These are phyloP conservation scores for Talaromyces liani DNA, from an alignment of 495 filamentous ascomycete species.

Conservation along the genomic window DNA sequence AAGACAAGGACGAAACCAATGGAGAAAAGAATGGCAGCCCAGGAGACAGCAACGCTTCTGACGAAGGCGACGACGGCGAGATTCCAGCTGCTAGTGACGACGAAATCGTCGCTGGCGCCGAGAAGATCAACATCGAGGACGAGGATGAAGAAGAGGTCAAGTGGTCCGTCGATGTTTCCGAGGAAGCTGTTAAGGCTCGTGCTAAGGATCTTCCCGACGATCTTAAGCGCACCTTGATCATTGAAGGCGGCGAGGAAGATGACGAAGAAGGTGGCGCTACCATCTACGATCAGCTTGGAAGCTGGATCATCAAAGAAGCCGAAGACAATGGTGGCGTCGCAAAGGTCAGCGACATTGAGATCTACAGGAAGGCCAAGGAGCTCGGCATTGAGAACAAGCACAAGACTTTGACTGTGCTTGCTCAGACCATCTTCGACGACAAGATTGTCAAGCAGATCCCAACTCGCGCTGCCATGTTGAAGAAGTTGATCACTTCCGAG, in stretches of 20 bases:
- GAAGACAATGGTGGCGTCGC: conserved; percentile 60
- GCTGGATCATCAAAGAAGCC: conserved; percentile 78
- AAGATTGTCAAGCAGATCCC: conserved; percentile 81
- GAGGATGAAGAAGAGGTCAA: conserved; percentile 78
- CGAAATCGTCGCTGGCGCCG: conserved; percentile 78
- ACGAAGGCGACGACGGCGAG: conserved; percentile 55
- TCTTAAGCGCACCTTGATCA: conserved; percentile 79
- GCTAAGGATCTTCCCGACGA: conserved; percentile 83
- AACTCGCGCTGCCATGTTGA: conserved; percentile 73
- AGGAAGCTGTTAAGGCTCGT: conserved; percentile 89
- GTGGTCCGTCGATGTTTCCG: conserved; percentile 93
- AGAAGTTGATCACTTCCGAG: conserved; percentile 86
- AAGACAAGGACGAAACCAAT: conserved; percentile 44
- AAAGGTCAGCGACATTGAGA: conserved; percentile 76
- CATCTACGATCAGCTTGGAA: conserved; percentile 85
- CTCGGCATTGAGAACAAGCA: conserved; percentile 93
- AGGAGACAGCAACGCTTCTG: conserved; percentile 66
- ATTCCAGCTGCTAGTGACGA: conserved; percentile 83
- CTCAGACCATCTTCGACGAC: conserved; percentile 89
- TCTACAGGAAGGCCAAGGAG: conserved; percentile 92
- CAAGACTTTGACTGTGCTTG: conserved; percentile 84
- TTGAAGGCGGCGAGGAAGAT: conserved; percentile 77
- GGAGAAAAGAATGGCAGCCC: conserved; percentile 63
- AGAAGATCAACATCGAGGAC: conserved; percentile 59
- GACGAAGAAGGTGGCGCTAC: conserved; percentile 73